These are phyloP conservation scores for Mucor irregularis DNA, from an alignment of 371 early-diverging fungal species.

Conservation along the genomic window DNA sequence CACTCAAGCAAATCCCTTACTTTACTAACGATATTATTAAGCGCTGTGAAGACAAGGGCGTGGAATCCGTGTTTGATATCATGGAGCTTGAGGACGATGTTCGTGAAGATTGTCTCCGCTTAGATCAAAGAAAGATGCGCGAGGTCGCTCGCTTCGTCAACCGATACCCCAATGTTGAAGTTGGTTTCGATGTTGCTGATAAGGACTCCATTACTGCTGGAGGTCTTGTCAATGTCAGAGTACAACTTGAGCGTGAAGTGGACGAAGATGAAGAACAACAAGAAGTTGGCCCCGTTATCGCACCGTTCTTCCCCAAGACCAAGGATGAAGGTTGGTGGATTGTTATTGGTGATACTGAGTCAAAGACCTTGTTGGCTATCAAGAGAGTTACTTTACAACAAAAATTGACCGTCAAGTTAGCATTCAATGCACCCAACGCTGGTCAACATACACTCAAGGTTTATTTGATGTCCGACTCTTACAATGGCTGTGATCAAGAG, in stretches of 20 bases:
- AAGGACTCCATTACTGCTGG: conserved; percentile 63
- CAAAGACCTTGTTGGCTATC: conserved; percentile 84
- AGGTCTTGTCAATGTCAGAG: conserved; percentile 60
- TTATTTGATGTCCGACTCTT: conserved; percentile 93
- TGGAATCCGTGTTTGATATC: conserved; percentile 91
- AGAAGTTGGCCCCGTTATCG: conserved; percentile 74
- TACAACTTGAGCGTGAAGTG: conserved; percentile 79
- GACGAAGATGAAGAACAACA: conserved; percentile 71
- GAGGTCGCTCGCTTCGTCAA: conserved; percentile 91
- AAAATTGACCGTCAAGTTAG: conserved; percentile 69
- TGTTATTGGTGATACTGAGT: conserved; percentile 81
- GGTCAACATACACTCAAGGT: conserved; percentile 74
- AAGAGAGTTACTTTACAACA: conserved; percentile 84
- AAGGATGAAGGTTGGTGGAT: conserved; percentile 98
- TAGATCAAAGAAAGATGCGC: conserved; percentile 65
- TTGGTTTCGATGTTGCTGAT: conserved; percentile 71
- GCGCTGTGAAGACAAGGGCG: conserved; percentile 62
- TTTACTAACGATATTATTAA: conserved; percentile 71
- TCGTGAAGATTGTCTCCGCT: conserved; percentile 67
- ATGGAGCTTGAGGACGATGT: conserved; percentile 92
- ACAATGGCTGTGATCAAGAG: conserved; percentile 94
- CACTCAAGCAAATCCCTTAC: conserved; percentile 91
- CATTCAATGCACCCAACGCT: conserved; percentile 77
- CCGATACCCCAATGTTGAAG: conserved; percentile 92
- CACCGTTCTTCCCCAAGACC: conserved; percentile 89